Base-by-base conservation (phyloP, 1,139 yeast species). In the Geotrichum australiense region DNA sequence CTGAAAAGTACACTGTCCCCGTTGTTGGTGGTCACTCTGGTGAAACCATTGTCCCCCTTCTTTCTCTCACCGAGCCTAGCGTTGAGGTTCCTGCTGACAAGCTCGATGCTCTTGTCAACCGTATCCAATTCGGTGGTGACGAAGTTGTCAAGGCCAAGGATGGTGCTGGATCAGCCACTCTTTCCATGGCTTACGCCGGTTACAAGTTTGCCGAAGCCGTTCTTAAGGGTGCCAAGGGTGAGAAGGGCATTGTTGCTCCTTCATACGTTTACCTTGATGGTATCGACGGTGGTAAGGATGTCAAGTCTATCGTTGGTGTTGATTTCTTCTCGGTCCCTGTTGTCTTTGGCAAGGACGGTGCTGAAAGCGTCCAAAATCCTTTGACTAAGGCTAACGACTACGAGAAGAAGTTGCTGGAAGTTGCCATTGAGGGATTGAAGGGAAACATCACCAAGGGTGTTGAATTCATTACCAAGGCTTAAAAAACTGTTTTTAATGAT, bases 21-120 rank as follows among this genome's bases (percentile, higher is more conserved):
- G 96, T 89, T 51, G 81, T 89, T 53, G 97, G 97, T 52, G 97
- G 97, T 50, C 97, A 89, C 77, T 83, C 95, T 45, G 96, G 96
- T 61, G 86, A 82, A 56, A 85, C 96, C 53, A 86, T 86, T 65
- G 93, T 86, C 45, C 96, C 97, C 54, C 69, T 89, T 54, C 76
- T 84, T 60, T 82, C 94, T 27, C 72, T 68, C 47, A 65, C 74
- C 37, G 59, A 68, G 41, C 77, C 83, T 56, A 54, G 58, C 36
- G 51, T 61, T 50, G 66, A 76, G 56, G 61, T 66, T 39, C 62
- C 59, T 25, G 81, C 76, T 51, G 62, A 53, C 37, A 69, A 73
- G 56, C 72, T 80, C 58, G 84, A 78, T 60, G 73, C 77, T 46
- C 73, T 87, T 56, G 74, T 85, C 59, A 76, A 84, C 73, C 80